Conservation (phyloP, 768 basidiomycete species). For the Mycena alexandri region DNA sequence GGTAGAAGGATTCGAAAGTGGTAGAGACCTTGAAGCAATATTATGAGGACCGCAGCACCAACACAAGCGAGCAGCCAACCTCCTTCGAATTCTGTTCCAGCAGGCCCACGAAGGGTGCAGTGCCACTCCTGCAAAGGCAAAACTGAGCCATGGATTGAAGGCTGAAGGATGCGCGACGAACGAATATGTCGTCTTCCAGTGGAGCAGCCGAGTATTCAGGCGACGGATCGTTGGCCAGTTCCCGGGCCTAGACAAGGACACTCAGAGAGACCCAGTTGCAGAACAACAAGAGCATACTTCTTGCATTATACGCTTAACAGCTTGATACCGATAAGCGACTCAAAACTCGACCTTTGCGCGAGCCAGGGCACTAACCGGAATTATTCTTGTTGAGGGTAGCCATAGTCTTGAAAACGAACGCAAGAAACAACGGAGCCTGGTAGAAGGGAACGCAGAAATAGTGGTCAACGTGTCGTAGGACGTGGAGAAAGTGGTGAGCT, state of each 20-base stretch:
- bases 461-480: not conserved
- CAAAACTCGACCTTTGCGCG: conserved; percentile 14
- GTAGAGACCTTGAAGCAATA: conserved; percentile 65
- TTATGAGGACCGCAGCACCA: not conserved
- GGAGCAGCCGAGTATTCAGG: conserved; percentile 90
- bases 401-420: conserved; percentile 35
- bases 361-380: conserved; percentile 66
- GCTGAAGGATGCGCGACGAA: conserved; percentile 52
- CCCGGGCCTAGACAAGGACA: conserved; percentile 63
- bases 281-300: conserved; percentile 56
- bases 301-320: conserved; percentile 97
- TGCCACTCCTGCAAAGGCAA: conserved; percentile 82
- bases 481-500: too few species aligned
- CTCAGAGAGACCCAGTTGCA: not conserved
- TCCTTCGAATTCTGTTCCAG: conserved; percentile 92
- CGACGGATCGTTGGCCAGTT: conserved; percentile 86
- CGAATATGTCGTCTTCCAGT: conserved; percentile 94
- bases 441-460: conserved; percentile 31
- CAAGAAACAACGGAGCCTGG: conserved; percentile 15
- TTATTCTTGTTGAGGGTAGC: conserved; percentile 86
- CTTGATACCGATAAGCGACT: conserved; percentile 51
- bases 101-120: conserved; percentile 92
- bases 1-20: conserved; percentile 93
- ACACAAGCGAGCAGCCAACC: conserved; percentile 52
- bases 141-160: conserved; percentile 33